Base-by-base conservation (phyloP, 306 rosid genomes). In the Cotoneaster glaucophyllus region DNA sequence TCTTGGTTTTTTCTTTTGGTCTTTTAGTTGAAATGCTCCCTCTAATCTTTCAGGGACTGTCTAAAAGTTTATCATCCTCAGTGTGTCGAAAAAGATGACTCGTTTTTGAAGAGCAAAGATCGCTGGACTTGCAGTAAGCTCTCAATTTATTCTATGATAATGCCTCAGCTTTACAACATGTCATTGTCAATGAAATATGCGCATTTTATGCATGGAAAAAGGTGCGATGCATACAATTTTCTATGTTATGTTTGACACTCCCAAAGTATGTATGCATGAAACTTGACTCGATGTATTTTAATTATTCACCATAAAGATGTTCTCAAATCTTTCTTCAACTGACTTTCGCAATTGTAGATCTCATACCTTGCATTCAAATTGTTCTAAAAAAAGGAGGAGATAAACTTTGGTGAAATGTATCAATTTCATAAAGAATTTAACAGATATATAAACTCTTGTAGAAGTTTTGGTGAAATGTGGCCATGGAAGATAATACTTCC, bases 51-150 rank as follows among this genome's bases (percentile, higher is more conserved):
- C 86, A 90, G 97, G 88, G 76, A 73, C 61, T 92, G 97, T 78
- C 89, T 81, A 41, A 92, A 92, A 84, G 83, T 90, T 28, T 92
- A 90, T 77, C 96, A 90, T 63, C 73, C 90, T 69, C 69, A 11
- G 2, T 92, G 97, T 64, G 84, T 81, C 67, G 87, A 39, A 31
- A 61, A 79, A 79, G 93, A 90, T 18, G 83, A 76, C 4, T 78
- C 87, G 39, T 81, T 86, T 80, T 64, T 83, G 78, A 74, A 80
- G 73, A 78, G 80, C 61, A 80, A 66, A 75, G 32, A 17, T 24
- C 69, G 66, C 13, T 92, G 82, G 85, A 70, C 26, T 63, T 92
- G 96, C 78, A 65, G 97, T 92, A 90, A 88, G 97, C 63, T 77
- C 82, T 57, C 43, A 67, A 67, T 41, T 21, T 31, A 53, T 66